Base-by-base conservation (phyloP, 352 stramenopile genomes). In the Nothophytophthora sp. region DNA sequence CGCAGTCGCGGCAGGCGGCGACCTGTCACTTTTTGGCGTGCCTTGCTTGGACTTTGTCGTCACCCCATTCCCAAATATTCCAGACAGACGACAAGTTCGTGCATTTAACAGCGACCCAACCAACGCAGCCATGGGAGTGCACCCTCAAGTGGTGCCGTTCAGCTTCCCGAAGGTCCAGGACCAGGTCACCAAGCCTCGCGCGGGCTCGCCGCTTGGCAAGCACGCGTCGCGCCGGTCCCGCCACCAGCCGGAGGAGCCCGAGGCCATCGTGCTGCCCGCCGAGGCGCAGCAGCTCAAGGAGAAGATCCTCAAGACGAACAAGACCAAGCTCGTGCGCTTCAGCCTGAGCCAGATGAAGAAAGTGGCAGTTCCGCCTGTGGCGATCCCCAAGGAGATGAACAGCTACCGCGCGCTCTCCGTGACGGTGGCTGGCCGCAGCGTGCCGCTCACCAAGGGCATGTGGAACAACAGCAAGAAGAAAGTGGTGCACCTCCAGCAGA, bases 331-430 rank as follows among this genome's bases (percentile, higher is more conserved):
- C 40, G 70, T 52, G 50, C 73, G 73, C 38, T 85, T 85, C 67
- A 81, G 73, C 43, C 58, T 85, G 46, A 81, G 67, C 65, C 70
- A 80, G 55, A 77, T 85, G 76, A 69, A 70, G 46, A 77, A 73
- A 41, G 36, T 76, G n/a, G 75, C 72, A 10, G 67, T 86, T 51
- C 75, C 73, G 15, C 73, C 73, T 9, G 70, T 85, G 20, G 57
- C 68, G 35, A 70, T 81, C 49, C 73, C 73, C 5, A 64, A 63
- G 48, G 52, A 60, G 25, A 65, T 89, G 25, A 75, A 76, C 50
- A 65, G 65, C 44, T 54, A 61, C 43, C 43, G 44, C 29, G 60
- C 70, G 18, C 35, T 63, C 24, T 50, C 50, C 28, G 61, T 57
- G 9, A 65, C 69, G 20, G 73, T 85, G 22, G 63, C 56, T n/a